These are phyloP conservation scores for Leccinum arenicola DNA, from an alignment of 768 basidiomycete genomes.

Conservation along the genomic window DNA sequence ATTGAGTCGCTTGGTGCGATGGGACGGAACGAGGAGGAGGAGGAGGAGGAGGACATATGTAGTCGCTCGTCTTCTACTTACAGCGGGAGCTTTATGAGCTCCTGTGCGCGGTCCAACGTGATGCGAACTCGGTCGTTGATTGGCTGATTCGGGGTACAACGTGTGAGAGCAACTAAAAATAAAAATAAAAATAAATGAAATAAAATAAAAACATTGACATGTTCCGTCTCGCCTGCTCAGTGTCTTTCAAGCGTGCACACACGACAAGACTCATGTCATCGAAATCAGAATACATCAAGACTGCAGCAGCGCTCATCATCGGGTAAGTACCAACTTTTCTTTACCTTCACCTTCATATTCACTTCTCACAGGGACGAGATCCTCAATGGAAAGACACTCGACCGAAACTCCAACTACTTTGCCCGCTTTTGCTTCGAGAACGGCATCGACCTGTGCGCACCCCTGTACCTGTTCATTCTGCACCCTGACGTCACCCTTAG, in stretches of 20 bases:
- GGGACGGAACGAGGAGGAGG: constrained; percentile 20
- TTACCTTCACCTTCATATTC: no score
- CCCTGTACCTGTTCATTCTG: background rate
- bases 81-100: constrained; percentile 5
- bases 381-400: constrained; percentile 86
- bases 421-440: constrained; percentile 88
- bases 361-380: constrained; percentile 71
- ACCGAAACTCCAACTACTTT: constrained; percentile 82
- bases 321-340: constrained; percentile 45
- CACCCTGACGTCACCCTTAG: constrained; percentile 34
- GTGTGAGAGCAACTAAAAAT: constrained; percentile 10
- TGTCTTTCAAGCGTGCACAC: background rate
- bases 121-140: constrained; percentile 4
- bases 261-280: background rate
- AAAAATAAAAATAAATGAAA: background rate
- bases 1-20: constrained; percentile 24
- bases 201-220: constrained; percentile 3
- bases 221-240: constrained; percentile 5
- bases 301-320: constrained; percentile 73
- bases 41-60: constrained; percentile 1
- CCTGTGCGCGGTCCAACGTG: constrained; percentile 24
- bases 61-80: no score
- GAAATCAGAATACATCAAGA: constrained; percentile 46
- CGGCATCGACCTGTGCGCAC: constrained; percentile 69
- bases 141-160: constrained; percentile 18